These are phyloP conservation scores for Colletotrichum tropicale DNA, from an alignment of 2,329 filamentous ascomycete genomes.

Conservation along the genomic window DNA sequence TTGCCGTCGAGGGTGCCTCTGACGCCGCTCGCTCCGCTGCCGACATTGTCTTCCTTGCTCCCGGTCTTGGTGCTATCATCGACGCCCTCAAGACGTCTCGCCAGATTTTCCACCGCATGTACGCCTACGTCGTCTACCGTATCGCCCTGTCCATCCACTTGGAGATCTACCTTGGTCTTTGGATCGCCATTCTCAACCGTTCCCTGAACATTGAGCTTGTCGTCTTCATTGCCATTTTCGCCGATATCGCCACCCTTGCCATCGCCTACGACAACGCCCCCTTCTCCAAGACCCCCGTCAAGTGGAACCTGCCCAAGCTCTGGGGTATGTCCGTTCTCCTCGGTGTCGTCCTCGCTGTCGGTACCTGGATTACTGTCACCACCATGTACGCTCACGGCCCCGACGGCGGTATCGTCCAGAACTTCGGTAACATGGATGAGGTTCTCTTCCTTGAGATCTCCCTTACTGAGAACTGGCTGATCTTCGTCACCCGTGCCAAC, in stretches of 20 bases:
- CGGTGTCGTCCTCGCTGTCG: slow-evolving; percentile 79
- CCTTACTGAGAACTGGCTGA: slow-evolving; percentile 93
- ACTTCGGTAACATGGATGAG: slow-evolving; percentile 81
- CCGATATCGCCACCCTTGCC: slow-evolving; percentile 88
- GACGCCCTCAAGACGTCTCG: slow-evolving; percentile 91
- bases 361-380: slow-evolving; percentile 88
- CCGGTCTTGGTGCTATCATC: slow-evolving; percentile 90
- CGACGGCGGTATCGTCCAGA: slow-evolving; percentile 86
- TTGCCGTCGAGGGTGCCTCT: slow-evolving; percentile 90
- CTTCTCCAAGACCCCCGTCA: slow-evolving; percentile 59
- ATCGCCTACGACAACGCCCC: slow-evolving; percentile 90
- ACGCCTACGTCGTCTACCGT: slow-evolving; percentile 94
- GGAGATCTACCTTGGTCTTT: slow-evolving; percentile 89
- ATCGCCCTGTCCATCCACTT: slow-evolving; percentile 91
- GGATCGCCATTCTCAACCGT: slow-evolving; percentile 87
- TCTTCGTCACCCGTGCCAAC: slow-evolving; percentile 94
- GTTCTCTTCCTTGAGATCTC: slow-evolving; percentile 91
- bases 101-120: slow-evolving; percentile 97
- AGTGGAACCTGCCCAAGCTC: slow-evolving; percentile 93
- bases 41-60: slow-evolving; percentile 92
- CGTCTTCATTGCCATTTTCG: slow-evolving; percentile 94
- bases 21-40: slow-evolving; percentile 90
- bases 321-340: slow-evolving; percentile 92
- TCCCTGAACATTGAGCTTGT: slow-evolving; percentile 86
- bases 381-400: slow-evolving; percentile 76